phyloP scores from a whole-genome alignment of 495 filamentous ascomycete species.

The Poronia punctata region DNA sequence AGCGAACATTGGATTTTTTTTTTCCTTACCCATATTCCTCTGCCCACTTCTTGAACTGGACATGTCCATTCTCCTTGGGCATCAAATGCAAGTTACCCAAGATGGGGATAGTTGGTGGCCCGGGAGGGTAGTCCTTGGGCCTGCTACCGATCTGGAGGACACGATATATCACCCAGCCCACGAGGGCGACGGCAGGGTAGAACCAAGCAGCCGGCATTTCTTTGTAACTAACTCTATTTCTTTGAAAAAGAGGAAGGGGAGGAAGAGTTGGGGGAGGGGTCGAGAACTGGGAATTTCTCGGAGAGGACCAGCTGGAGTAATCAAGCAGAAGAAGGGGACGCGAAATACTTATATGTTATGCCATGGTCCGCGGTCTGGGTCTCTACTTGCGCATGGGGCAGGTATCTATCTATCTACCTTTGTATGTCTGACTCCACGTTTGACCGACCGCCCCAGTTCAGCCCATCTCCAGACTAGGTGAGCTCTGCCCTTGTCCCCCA shows the following conservation, averaged over 20 bases:
- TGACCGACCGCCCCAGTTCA: neutral
- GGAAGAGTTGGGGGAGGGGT: too few species aligned
- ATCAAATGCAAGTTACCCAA: constrained; percentile 17
- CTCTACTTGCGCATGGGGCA: too few species aligned
- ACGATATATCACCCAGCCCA: constrained; percentile 11
- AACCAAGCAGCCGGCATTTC: constrained; percentile 12
- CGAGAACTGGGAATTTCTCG: too few species aligned
- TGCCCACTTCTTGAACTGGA: constrained; percentile 16
- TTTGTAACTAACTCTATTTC: too few species aligned
- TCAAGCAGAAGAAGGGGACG: neutral
- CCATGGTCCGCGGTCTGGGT: neutral
- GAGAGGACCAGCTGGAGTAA: neutral
- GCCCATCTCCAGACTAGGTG: too few species aligned
- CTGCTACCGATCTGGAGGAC: constrained; percentile 14
- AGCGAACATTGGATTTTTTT: neutral
- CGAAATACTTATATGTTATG: constrained; percentile 2
- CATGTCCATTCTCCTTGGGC: constrained; percentile 12
- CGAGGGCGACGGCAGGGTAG: constrained; percentile 9
- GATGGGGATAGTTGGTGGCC: constrained; percentile 14
- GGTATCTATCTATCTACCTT: neutral
- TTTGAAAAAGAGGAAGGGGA: too few species aligned
- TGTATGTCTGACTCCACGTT: constrained; percentile 10
- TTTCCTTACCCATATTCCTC: constrained; percentile 14
- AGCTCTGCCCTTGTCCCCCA: too few species aligned
- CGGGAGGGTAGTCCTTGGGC: constrained; percentile 14